These are phyloP conservation scores for Scedosporium dehoogii DNA, from an alignment of 2,329 filamentous ascomycete genomes.

Conservation along the genomic window DNA sequence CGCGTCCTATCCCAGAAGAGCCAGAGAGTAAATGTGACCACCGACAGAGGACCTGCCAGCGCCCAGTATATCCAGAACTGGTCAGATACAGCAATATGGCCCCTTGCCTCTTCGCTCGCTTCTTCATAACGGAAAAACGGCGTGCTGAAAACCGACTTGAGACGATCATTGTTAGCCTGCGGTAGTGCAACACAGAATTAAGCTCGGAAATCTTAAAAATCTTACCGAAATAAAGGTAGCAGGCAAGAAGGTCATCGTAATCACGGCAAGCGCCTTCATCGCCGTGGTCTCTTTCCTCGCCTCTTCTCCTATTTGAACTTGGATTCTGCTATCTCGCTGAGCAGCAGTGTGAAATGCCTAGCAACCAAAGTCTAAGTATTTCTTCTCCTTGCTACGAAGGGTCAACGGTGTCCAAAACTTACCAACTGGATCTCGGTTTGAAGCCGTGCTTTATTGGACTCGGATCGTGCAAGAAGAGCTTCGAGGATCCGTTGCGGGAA, in stretches of 20 bases:
- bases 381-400: background rate
- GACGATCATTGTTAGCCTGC: background rate
- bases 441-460: slow-evolving; percentile 7
- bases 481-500: slow-evolving; percentile 1
- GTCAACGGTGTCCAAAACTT: background rate
- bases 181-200: background rate
- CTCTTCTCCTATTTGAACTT: slow-evolving; percentile 6
- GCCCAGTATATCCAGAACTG: slow-evolving; percentile 9
- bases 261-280: slow-evolving; percentile 8
- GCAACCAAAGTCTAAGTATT: background rate
- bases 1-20: background rate
- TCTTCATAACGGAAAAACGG: slow-evolving; percentile 6
- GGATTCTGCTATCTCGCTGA: slow-evolving; percentile 8
- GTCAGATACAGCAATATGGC: background rate
- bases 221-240: slow-evolving; percentile 8
- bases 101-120: background rate
- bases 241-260: slow-evolving; percentile 8
- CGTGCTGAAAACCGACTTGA: slow-evolving; percentile 7
- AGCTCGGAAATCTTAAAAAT: background rate
- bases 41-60: background rate
- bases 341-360: slow-evolving; percentile 7
- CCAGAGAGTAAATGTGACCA: background rate
- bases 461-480: background rate
- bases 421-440: slow-evolving; percentile 8
- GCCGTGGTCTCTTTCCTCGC: slow-evolving; percentile 5